phyloP scores from a whole-genome alignment of 768 basidiomycete genomes.

The Trametes maxima region DNA sequence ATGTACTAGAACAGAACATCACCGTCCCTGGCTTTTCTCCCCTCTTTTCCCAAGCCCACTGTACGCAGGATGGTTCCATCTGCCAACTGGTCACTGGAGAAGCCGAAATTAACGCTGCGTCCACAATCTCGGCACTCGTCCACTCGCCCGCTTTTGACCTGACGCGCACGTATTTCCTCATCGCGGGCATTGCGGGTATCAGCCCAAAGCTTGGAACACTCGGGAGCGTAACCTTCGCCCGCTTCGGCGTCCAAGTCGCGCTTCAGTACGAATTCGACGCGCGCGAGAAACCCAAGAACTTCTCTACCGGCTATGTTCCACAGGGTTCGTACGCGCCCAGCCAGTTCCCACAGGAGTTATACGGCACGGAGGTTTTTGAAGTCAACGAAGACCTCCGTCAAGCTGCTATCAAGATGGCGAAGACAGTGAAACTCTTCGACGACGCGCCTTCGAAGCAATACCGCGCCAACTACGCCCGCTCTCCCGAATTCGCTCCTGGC shows the following conservation, averaged over 20 bases:
- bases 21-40: constrained; percentile 42
- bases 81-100: constrained; percentile 44
- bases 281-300: constrained; percentile 41
- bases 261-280: constrained; percentile 46
- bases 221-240: constrained; percentile 40
- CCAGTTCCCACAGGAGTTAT: constrained; percentile 31
- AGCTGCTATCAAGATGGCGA: constrained; percentile 32
- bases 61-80: constrained; percentile 36
- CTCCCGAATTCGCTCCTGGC: constrained; percentile 33
- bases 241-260: constrained; percentile 42
- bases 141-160: constrained; percentile 40
- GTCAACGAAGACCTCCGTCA: constrained; percentile 44
- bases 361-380: constrained; percentile 51
- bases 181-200: constrained; percentile 45
- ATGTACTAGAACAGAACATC: constrained; percentile 39
- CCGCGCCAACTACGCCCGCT: constrained; percentile 34
- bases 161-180: constrained; percentile 43
- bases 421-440: constrained; percentile 38
- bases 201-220: constrained; percentile 43
- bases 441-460: constrained; percentile 34
- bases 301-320: constrained; percentile 42
- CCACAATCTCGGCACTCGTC: constrained; percentile 35
- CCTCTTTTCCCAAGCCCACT: constrained; percentile 41
- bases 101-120: constrained; percentile 47
- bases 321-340: constrained; percentile 34